Conservation (phyloP, 2,329 filamentous ascomycete species). For the Xylaria digitata region DNA sequence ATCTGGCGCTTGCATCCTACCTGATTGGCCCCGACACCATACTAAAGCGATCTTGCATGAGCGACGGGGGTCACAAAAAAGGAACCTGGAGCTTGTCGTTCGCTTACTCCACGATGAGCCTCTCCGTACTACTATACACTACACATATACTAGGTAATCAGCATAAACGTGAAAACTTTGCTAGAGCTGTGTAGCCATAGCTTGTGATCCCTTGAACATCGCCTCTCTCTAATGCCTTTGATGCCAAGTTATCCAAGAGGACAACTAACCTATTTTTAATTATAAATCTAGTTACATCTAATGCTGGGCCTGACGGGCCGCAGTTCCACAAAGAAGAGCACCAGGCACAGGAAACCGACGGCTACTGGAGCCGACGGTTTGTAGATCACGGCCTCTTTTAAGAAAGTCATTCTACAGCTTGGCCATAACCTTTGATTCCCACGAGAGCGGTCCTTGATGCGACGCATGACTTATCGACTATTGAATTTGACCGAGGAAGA, state of each 20-base stretch:
- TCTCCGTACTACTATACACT: background rate
- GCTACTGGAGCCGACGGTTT: background rate
- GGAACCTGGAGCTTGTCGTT: background rate
- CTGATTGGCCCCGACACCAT: background rate
- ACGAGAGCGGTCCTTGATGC: background rate
- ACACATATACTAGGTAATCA: background rate
- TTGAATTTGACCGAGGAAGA: slow-evolving; percentile 20
- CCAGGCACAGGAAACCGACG: slow-evolving; percentile 9
- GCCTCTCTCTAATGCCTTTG: background rate
- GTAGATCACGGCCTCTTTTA: slow-evolving; percentile 20
- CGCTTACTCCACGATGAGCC: background rate
- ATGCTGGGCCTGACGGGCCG: slow-evolving; percentile 15
- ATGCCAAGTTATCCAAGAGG: background rate
- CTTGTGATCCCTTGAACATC: slow-evolving; percentile 1
- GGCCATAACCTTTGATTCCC: slow-evolving; percentile 5
- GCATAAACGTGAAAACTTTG: background rate
- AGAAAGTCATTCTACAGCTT: slow-evolving; percentile 22
- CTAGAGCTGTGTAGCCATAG: background rate
- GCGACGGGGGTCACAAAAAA: background rate
- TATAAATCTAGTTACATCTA: slow-evolving; percentile 1
- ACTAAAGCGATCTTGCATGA: background rate
- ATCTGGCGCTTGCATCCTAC: background rate
- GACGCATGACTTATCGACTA: slow-evolving; percentile 12
- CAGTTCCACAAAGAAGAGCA: slow-evolving; percentile 2
- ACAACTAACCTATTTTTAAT: background rate